Evolutionary conservation across 2,329 filamentous ascomycete species (phyloP).

Genomic region (Fusarium chuoi): DNA sequence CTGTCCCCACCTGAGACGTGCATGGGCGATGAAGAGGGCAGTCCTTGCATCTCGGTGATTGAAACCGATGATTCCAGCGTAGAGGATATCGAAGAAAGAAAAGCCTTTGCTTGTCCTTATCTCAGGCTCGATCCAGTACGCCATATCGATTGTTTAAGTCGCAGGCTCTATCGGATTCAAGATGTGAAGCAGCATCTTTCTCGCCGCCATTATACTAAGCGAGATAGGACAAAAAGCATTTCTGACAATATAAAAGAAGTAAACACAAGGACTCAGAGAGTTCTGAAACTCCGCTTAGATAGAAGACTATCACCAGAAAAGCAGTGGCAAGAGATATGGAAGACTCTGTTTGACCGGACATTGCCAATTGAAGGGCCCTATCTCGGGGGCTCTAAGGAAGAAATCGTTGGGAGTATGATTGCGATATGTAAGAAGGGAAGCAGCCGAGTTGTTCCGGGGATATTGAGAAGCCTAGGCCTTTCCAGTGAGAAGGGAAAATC

Average conservation of each 20-base stretch:
- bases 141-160: background rate
- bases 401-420: background rate
- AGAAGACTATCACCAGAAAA: background rate
- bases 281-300: background rate
- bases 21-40: background rate
- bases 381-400: background rate
- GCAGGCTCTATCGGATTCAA: background rate
- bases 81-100: fast-evolving
- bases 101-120: background rate
- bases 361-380: background rate
- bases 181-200: background rate
- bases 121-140: background rate
- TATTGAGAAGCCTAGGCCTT: background rate
- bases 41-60: fast-evolving
- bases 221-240: too few relatives aligned
- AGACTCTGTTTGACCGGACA: fast-evolving
- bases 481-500: fast-evolving
- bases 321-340: background rate
- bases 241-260: background rate
- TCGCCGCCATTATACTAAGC: background rate
- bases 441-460: background rate
- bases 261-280: background rate
- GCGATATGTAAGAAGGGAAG: background rate
- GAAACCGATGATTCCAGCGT: background rate
- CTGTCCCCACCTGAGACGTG: fast-evolving